phyloP scores from a whole-genome alignment of 495 filamentous ascomycete species.

The Letharia lupina region DNA sequence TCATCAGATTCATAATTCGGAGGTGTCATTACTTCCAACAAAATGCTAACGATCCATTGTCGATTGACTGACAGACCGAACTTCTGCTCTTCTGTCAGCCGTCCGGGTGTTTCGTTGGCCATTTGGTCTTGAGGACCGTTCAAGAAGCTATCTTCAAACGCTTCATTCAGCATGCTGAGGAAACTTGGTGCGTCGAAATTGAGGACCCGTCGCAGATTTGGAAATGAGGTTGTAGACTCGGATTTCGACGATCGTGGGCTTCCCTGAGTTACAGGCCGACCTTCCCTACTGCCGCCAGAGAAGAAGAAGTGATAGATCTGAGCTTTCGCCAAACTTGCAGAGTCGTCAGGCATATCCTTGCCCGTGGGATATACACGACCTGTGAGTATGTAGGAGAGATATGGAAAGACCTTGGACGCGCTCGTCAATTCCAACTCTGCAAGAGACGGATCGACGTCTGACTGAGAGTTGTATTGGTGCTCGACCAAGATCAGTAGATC shows the following conservation, averaged over 20 bases:
- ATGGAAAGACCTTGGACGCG: conserved; percentile 88
- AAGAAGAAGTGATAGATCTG: conserved; percentile 90
- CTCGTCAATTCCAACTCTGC: conserved; percentile 41
- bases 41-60: conserved; percentile 80
- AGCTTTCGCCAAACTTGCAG: conserved; percentile 68
- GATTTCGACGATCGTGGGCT: conserved; percentile 13
- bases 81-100: conserved; percentile 51
- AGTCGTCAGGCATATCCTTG: conserved; percentile 55
- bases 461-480: conserved; percentile 29
- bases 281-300: conserved; percentile 58
- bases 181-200: conserved; percentile 86
- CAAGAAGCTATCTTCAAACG: conserved; percentile 90
- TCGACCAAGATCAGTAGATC: conserved; percentile 71
- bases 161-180: conserved; percentile 91
- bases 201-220: conserved; percentile 74
- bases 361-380: conserved; percentile 86
- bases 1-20: conserved; percentile 66
- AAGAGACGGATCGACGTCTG: conserved; percentile 17
- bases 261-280: conserved; percentile 23
- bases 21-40: conserved; percentile 78
- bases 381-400: conserved; percentile 86
- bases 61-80: conserved; percentile 72
- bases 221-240: conserved; percentile 40
- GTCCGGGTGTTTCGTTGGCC: conserved; percentile 42
- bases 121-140: conserved; percentile 61